Percentiles rank a stretch among this genome's conserved stretches.
phyloP scores from a whole-genome alignment of 108 stramenopile genomes.

The Poteriospumella lacustris region DNA sequence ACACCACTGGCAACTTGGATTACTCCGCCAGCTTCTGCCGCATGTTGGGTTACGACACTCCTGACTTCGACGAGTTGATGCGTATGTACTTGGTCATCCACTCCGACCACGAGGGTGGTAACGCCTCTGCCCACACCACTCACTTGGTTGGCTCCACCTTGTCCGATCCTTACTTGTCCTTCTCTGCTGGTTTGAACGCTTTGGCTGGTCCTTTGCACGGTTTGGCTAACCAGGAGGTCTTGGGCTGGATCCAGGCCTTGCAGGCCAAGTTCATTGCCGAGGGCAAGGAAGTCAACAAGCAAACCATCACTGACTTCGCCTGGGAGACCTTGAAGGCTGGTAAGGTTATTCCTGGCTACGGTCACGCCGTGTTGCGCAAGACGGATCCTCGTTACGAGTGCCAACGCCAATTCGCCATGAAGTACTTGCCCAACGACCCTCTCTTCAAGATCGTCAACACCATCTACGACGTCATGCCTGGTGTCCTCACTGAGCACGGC shows the following conservation, averaged over 20 bases:
- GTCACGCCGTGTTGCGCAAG: conserved; percentile 96
- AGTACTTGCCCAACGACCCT: conserved; percentile 96
- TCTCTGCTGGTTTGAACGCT: conserved; percentile 90
- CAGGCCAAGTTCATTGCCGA: conserved; percentile 81
- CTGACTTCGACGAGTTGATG: conserved; percentile 95
- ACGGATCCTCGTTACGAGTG: conserved; percentile 98
- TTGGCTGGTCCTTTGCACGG: conserved; percentile 97
- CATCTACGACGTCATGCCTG: conserved; percentile 52
- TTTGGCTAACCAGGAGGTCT: conserved; percentile 97
- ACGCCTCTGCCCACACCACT: conserved; percentile 96
- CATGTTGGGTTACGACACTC: conserved; percentile 90
- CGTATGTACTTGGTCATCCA: conserved; percentile 97
- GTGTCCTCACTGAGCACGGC: conserved; percentile 92
- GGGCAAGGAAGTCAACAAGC: conserved; percentile 87
- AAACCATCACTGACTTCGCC: conserved; percentile 96
- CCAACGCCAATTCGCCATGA: conserved; percentile 97
- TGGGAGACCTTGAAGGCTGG: conserved; percentile 98
- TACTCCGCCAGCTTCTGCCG: conserved; percentile 97
- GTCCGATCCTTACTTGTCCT: conserved; percentile 87
- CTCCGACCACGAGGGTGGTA: conserved; percentile 99
- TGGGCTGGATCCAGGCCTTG: conserved; percentile 89
- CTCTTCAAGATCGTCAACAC: conserved; percentile 98
- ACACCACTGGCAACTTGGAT: conserved; percentile 69
- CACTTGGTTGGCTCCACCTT: conserved; percentile 95
- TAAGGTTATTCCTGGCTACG: conserved; percentile 80